phyloP scores from a whole-genome alignment of 257 asterid genomes.

The Craterostigma plantagineum region DNA sequence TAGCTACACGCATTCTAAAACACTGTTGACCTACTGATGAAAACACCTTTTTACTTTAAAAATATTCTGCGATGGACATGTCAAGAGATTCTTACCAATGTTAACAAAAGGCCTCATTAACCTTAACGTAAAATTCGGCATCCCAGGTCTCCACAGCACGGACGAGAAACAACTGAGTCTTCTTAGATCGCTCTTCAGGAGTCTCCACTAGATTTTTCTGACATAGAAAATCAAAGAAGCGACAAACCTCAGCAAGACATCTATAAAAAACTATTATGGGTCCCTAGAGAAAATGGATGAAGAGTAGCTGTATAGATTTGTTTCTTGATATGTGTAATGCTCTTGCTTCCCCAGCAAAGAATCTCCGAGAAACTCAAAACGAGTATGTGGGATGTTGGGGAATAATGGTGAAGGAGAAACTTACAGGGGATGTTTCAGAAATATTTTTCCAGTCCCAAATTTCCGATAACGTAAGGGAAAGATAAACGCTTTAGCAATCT shows the following conservation, averaged over 20 bases:
- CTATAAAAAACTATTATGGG: conserved; percentile 1
- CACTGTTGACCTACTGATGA: too few species aligned
- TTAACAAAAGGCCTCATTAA: conserved; percentile 69
- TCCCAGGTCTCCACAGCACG: conserved; percentile 81
- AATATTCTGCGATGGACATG: conserved; percentile 1
- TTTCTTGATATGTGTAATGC: too few species aligned
- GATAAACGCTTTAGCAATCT: too few species aligned
- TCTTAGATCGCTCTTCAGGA: conserved; percentile 39
- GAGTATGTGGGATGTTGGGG: too few species aligned
- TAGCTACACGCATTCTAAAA: too few species aligned
- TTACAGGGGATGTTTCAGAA: too few species aligned
- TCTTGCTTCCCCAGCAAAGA: too few species aligned
- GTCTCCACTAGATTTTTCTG: conserved; percentile 66
- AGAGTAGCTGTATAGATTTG: not conserved
- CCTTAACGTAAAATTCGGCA: conserved; percentile 70
- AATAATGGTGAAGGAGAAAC: too few species aligned
- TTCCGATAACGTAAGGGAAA: too few species aligned
- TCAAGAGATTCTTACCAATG: conserved; percentile 35
- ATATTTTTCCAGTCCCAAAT: too few species aligned
- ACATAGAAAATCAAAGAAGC: conserved; percentile 7
- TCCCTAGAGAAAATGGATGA: not conserved
- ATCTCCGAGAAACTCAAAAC: too few species aligned
- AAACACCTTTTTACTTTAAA: not conserved
- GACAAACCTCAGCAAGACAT: not conserved
- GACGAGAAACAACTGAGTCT: conserved; percentile 44